phyloP scores from a whole-genome alignment of 208 protist genomes.

The Leishmania braziliensis region DNA sequence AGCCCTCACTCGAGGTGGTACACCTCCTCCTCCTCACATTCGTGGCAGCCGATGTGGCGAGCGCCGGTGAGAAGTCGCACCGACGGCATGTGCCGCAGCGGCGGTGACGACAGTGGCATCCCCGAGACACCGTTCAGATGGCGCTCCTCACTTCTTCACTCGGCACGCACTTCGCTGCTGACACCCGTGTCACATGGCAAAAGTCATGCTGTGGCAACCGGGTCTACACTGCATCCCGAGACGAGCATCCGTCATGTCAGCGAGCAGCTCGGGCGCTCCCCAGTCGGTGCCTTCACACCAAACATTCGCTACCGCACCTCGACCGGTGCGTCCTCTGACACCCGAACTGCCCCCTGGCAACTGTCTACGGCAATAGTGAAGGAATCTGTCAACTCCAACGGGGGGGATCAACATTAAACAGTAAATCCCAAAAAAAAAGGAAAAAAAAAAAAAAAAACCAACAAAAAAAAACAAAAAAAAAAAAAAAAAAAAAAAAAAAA shows the following conservation, averaged over 20 bases:
- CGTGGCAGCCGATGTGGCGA: neutral
- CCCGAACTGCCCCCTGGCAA: neutral
- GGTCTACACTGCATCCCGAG: neutral
- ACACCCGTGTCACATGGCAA: neutral
- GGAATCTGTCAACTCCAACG: neutral
- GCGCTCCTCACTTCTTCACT: neutral
- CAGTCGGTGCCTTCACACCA: conserved; percentile 8
- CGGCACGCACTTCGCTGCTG: neutral
- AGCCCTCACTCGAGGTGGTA: neutral
- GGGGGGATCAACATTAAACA: no score
- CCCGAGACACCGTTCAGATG: neutral
- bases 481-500: no score
- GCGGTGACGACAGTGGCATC: neutral
- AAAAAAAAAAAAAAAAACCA: no score
- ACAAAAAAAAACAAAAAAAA: no score
- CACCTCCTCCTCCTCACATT: neutral
- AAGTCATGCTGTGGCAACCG: neutral
- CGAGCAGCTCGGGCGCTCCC: neutral
- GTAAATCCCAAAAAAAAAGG: no score
- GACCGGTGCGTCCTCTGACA: neutral
- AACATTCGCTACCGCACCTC: conserved; percentile 14
- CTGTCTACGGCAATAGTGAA: neutral
- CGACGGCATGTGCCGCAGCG: neutral
- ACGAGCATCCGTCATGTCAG: neutral
- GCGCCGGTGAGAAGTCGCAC: neutral